Percentiles rank a stretch among this genome's conserved stretches.
Conservation (phyloP, 1,139 yeast genomes). For the Candida buenavistaensis region DNA sequence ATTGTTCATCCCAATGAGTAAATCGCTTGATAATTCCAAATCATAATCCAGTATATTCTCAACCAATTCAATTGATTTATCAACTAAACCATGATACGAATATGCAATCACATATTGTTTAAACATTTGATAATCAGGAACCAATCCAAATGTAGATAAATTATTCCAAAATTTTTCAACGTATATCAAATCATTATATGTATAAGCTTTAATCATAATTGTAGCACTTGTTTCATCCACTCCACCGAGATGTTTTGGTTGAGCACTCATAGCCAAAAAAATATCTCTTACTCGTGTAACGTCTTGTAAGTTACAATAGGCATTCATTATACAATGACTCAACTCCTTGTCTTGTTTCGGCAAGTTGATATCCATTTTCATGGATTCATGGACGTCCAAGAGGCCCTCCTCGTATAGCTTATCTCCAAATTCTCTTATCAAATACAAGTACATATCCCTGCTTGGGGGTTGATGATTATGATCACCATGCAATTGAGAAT, state of each 20-base stretch:
- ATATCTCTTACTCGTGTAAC: conserved; percentile 59
- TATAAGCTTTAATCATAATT: conserved; percentile 68
- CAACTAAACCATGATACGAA: conserved; percentile 65
- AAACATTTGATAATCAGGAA: conserved; percentile 57
- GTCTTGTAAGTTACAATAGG: conserved; percentile 65
- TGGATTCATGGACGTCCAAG: conserved; percentile 59
- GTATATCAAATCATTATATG: conserved; percentile 57
- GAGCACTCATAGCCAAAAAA: conserved; percentile 58
- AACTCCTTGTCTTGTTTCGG: conserved; percentile 56
- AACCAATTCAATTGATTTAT: conserved; percentile 57
- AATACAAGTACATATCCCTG: conserved; percentile 59
- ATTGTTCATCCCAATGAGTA: conserved; percentile 58
- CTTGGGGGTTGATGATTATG: conserved; percentile 56
- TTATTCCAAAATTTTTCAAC: conserved; percentile 67
- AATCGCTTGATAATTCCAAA: conserved; percentile 48
- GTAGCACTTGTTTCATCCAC: conserved; percentile 70
- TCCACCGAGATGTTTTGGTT: conserved; percentile 49
- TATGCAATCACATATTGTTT: conserved; percentile 71
- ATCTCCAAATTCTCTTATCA: conserved; percentile 64
- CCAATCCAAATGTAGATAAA: conserved; percentile 52
- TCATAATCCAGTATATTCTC: conserved; percentile 54
- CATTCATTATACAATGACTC: conserved; percentile 64
- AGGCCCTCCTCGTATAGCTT: conserved; percentile 68
- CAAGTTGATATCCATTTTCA: conserved; percentile 65
- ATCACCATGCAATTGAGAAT: conserved; percentile 55